Evolutionary conservation across 306 rosid genomes (phyloP), one percentile per base, ranked within the genome.

Genomic region (Sesbania bispinosa): DNA sequence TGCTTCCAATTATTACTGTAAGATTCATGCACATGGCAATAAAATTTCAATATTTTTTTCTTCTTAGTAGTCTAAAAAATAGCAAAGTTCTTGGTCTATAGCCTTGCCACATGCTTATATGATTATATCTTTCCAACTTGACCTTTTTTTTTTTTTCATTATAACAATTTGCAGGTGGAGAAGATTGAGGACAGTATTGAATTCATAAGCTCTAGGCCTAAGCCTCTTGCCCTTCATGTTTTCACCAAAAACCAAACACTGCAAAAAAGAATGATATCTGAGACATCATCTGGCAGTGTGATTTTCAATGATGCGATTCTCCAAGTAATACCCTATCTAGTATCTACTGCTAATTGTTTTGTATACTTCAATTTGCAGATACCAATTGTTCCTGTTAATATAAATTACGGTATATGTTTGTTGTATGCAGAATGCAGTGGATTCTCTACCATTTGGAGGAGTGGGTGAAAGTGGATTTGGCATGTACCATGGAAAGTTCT

Each of bases 391-490:
- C 32, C 3, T 43, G 41, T 64, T 42, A 16, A 27, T 35, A 35
- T 8, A 35, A 15, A 64, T 8, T 19, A 32, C 2, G 41, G 6
- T 11, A 6, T 18, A 21, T 62, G 6, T 60, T 54, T 61, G 32
- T 19, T 50, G 1, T 43, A 30, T 66, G 82, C 79, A 91, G 97
- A 88, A 88, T 80, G 96, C 85, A 19, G 96, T 81, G 4, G 96
- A 91, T 33, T 27, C 69, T 21, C 66, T 91, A 9, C 97, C 97
- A 55, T 91, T 91, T 73, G 97, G 97, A 73, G 97, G 97, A 55
- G 84, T 91, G 2, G 90, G 97, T 3, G 90, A 73, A 50, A 91
- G 97, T 74, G 97, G 97, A 15, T 77, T 82, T 30, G 97, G 97
- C 3, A 83, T 55, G 55, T 91, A 88, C 76, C 97, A 91, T 66